Evolutionary conservation across 177 flowering plant species (phyloP).

Genomic region (Vitis hybrid): DNA sequence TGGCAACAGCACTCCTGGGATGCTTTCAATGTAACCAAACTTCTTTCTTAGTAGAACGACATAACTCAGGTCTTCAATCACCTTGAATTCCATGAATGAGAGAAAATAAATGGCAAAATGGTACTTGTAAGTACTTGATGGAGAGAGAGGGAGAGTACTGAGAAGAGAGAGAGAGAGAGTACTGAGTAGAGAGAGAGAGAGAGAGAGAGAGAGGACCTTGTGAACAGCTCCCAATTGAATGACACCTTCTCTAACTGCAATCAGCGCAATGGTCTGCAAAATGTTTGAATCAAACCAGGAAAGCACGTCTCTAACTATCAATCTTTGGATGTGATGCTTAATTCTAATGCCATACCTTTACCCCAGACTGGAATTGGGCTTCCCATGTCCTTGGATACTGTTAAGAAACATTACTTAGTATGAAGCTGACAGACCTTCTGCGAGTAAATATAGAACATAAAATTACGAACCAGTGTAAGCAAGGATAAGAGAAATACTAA

Average conservation of each 20-base stretch:
- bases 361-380: conserved; percentile 89
- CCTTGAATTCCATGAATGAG: conserved; percentile 32
- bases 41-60: conserved; percentile 75
- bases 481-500: conserved; percentile 27
- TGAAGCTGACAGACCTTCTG: not conserved
- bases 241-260: conserved; percentile 96
- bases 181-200: conserved; percentile 8
- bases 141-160: conserved; percentile 11
- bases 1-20: conserved; percentile 92
- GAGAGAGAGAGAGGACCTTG: conserved; percentile 55
- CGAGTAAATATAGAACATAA: conserved; percentile 7
- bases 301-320: not conserved
- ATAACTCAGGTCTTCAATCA: conserved; percentile 81
- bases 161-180: not conserved
- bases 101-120: too few species aligned
- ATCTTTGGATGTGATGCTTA: not conserved
- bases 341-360: conserved; percentile 48
- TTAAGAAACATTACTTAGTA: conserved; percentile 5
- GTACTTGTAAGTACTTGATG: too few species aligned
- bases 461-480: conserved; percentile 2
- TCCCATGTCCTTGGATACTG: conserved; percentile 98
- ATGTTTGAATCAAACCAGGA: conserved; percentile 10
- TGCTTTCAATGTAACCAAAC: conserved; percentile 86
- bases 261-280: conserved; percentile 91
- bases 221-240: conserved; percentile 83